Evolutionary conservation across 345 rosid genomes (phyloP).

Genomic region (Sonneratia alba): DNA sequence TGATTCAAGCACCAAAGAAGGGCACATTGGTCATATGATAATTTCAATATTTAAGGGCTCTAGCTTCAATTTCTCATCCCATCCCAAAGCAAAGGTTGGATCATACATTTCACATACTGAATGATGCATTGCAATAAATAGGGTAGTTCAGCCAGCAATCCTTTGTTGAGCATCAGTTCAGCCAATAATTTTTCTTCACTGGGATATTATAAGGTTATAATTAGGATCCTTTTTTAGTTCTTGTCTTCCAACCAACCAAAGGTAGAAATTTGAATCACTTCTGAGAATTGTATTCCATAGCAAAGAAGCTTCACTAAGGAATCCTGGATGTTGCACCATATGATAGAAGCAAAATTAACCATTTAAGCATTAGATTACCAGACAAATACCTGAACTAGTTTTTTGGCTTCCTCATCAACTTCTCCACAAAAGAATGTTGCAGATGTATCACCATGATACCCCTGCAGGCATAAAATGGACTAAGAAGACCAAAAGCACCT

Average conservation of each 20-base stretch:
- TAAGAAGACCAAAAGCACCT: not conserved
- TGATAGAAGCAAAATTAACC: not conserved
- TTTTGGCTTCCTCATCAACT: conserved; percentile 65
- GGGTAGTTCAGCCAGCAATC: not conserved
- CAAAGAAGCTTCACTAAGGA: not conserved
- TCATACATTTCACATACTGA: not conserved
- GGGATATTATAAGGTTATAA: not conserved
- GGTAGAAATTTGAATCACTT: not conserved
- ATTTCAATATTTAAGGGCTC: not conserved
- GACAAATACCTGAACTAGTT: conserved; percentile 59
- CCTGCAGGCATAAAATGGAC: conserved; percentile 30
- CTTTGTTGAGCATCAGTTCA: not conserved
- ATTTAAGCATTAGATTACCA: not conserved
- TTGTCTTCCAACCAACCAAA: not conserved
- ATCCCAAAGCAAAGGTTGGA: not conserved
- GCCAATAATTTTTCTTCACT: not conserved
- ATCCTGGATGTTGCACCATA: not conserved
- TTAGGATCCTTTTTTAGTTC: not conserved
- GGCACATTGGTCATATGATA: not conserved
- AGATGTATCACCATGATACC: conserved; percentile 93
- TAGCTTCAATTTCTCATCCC: not conserved
- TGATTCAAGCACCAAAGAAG: not conserved
- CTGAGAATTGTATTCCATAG: not conserved
- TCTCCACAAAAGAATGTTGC: conserved; percentile 91
- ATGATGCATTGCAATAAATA: not conserved